Evolutionary conservation across 805 yeast species (phyloP).

Genomic region (Ogataea neopini): DNA sequence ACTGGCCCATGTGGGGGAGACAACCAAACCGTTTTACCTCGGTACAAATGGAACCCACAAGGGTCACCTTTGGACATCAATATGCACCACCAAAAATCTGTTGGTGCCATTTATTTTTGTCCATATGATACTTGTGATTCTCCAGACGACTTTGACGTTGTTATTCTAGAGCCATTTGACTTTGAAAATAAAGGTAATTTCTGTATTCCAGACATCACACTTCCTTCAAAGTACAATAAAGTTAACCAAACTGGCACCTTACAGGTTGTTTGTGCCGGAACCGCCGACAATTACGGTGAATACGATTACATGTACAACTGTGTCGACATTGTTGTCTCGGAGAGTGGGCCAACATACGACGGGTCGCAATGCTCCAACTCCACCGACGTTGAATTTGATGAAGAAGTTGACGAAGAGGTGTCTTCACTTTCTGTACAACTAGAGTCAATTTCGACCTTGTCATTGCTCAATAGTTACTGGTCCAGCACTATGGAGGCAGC

Average conservation of each 20-base stretch:
- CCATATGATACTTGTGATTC: no score
- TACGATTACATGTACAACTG: conserved; percentile 25
- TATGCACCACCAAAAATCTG: conserved; percentile 23
- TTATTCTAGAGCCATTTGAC: conserved; percentile 24
- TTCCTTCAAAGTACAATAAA: conserved; percentile 26
- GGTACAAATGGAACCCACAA: conserved; percentile 33
- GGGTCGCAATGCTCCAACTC: no score
- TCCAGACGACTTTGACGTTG: no score
- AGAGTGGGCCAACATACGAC: no score
- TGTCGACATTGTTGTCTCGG: no score
- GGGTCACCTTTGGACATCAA: conserved; percentile 34
- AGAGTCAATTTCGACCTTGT: no score
- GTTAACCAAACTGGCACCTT: conserved; percentile 28
- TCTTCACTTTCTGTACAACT: no score
- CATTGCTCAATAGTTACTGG: no score
- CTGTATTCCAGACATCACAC: conserved; percentile 30
- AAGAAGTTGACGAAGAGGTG: no score
- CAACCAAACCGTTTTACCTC: conserved; percentile 28
- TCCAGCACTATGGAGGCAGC: no score
- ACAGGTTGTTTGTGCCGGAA: conserved; percentile 29
- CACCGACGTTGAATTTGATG: no score
- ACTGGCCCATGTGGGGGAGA: conserved; percentile 35
- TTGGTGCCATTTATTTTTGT: conserved; percentile 32
- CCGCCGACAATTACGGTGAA: conserved; percentile 19
- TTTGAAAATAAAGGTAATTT: conserved; percentile 26